These are phyloP conservation scores for Penicillium sp. DNA, from an alignment of 2,329 filamentous ascomycete species.

Conservation along the genomic window DNA sequence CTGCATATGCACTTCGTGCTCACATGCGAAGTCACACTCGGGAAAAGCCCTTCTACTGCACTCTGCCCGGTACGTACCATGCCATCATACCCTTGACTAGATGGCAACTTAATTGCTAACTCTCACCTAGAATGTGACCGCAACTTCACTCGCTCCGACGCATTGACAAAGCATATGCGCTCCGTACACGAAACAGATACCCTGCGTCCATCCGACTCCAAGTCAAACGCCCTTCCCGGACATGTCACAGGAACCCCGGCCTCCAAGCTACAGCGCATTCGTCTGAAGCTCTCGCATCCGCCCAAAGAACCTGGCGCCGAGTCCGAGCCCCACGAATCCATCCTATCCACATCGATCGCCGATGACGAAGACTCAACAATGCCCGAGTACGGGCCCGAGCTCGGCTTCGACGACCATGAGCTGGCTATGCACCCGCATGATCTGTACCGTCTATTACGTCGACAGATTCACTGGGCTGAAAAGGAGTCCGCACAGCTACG, in stretches of 20 bases:
- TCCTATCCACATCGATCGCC: slow-evolving; percentile 22
- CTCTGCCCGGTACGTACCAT: slow-evolving; percentile 70
- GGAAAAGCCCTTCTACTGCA: slow-evolving; percentile 98
- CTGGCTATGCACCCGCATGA: slow-evolving; percentile 42
- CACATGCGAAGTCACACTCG: slow-evolving; percentile 97
- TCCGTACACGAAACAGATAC: slow-evolving; percentile 97
- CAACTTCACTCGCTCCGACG: slow-evolving; percentile 92
- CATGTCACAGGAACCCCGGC: slow-evolving; percentile 25
- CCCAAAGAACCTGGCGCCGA: slow-evolving; percentile 29
- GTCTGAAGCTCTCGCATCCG: slow-evolving; percentile 41
- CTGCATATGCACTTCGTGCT: slow-evolving; percentile 90
- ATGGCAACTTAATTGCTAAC: neutral
- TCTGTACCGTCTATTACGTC: slow-evolving; percentile 46
- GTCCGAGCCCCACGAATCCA: slow-evolving; percentile 19
- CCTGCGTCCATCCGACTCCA: slow-evolving; percentile 63
- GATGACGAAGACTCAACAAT: slow-evolving; percentile 34
- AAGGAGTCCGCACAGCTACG: slow-evolving; percentile 42
- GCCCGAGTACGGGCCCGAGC: slow-evolving; percentile 40
- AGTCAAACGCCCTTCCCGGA: slow-evolving; percentile 35
- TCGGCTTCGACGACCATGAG: slow-evolving; percentile 46
- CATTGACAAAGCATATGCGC: slow-evolving; percentile 95
- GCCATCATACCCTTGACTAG: neutral
- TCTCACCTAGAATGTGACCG: slow-evolving; percentile 78
- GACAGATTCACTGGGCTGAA: slow-evolving; percentile 50
- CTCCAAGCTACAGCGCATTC: slow-evolving; percentile 41